Evolutionary conservation across 2,329 filamentous ascomycete species (phyloP), one percentile per base, ranked within the genome.

Genomic region (Sclerotinia minor): DNA sequence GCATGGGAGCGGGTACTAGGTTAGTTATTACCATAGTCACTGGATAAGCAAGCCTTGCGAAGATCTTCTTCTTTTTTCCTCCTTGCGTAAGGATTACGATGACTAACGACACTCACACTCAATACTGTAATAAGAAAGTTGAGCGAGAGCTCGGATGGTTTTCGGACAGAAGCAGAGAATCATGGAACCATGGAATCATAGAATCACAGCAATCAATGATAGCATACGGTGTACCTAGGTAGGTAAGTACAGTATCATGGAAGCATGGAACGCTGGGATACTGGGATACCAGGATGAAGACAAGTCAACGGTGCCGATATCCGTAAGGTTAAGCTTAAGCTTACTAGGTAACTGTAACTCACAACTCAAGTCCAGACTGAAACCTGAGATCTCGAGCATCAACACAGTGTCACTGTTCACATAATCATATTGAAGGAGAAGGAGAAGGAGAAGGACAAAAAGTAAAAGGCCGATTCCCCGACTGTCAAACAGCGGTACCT

Each of bases 21-120:
- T 41, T 41, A 41, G 13, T 41, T 41, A n/a, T n/a, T n/a, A n/a
- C n/a, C n/a, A n/a, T n/a, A 13, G 44, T 38, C 64, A 38, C 32
- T 58, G 32, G 64, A 65, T 61, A 49, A 65, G 64, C 50, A 65
- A 54, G 50, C 63, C 50, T 32, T 41, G 26, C 19, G 63, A 58
- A 45, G 63, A 65, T 65, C 63, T 50, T 26, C 38, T 38, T 11
- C n/a, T n/a, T 26, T n/a, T 32, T 19, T 49, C 19, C n/a, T 45
- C 41, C 44, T 50, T 53, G 60, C 24, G 29, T 50, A 38, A 50
- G 29, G 29, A 50, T 17, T 38, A 13, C 11, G 59, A 50, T 61
- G 59, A 61, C 59, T 61, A 50, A 59, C 11, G 32, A 35, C 29
- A 2, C 5, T 59, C 38, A 59, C 8, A 35, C 35, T 45, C n/a